Evolutionary conservation across 805 yeast species (phyloP).

Genomic region (Zygotorulaspora sp.): DNA sequence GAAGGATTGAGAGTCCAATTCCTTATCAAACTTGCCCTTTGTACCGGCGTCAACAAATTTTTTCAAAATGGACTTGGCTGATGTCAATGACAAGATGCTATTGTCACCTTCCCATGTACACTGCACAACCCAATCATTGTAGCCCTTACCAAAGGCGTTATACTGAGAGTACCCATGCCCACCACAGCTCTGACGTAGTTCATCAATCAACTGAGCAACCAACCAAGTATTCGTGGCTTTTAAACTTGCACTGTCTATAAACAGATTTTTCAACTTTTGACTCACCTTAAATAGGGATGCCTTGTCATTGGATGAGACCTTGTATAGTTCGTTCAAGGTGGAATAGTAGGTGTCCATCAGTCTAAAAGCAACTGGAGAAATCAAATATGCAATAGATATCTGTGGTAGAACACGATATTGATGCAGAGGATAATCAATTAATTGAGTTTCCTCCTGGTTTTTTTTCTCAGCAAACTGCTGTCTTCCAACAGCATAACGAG

Average conservation of each 20-base stretch:
- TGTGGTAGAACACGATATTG: slow-evolving; percentile 85
- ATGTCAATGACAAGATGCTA: slow-evolving; percentile 74
- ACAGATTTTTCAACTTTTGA: slow-evolving; percentile 62
- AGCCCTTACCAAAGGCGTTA: slow-evolving; percentile 84
- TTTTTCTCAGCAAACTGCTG: slow-evolving; percentile 58
- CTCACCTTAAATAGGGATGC: slow-evolving; percentile 44
- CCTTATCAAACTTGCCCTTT: slow-evolving; percentile 35
- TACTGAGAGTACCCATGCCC: slow-evolving; percentile 96
- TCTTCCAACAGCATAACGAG: slow-evolving; percentile 85
- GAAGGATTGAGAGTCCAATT: slow-evolving; percentile 32
- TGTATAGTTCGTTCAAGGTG: slow-evolving; percentile 51
- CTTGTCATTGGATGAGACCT: slow-evolving; percentile 43
- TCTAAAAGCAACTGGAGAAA: slow-evolving; percentile 65
- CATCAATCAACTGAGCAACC: slow-evolving; percentile 73
- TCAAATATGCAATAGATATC: slow-evolving; percentile 71
- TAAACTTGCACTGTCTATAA: slow-evolving; percentile 79
- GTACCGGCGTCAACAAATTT: slow-evolving; percentile 38
- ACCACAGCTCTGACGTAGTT: slow-evolving; percentile 90
- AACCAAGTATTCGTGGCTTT: slow-evolving; percentile 91
- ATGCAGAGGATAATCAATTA: slow-evolving; percentile 83
- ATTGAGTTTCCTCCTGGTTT: slow-evolving; percentile 50
- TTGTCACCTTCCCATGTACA: slow-evolving; percentile 99
- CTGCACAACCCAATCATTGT: slow-evolving; percentile 93
- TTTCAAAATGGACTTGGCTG: slow-evolving; percentile 65
- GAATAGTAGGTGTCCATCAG: slow-evolving; percentile 49